A percentile compares a stretch with the other conserved stretches of the same genome.
Evolutionary conservation across 257 asterid genomes (phyloP).

Genomic region (Voacanga thouarsii): DNA sequence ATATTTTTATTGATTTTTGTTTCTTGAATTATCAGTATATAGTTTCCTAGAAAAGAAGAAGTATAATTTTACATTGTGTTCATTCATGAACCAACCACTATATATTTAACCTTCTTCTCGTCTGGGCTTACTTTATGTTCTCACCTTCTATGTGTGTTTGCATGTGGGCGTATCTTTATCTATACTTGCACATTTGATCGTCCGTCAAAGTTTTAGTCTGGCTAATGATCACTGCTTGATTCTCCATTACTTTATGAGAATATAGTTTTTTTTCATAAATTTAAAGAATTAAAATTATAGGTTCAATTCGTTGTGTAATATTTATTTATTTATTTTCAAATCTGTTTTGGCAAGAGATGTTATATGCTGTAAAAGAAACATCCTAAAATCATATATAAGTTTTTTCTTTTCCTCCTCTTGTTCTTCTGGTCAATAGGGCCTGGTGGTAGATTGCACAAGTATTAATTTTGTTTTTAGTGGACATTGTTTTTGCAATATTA

Average conservation of each 20-base stretch:
- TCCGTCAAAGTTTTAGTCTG: constrained; percentile 8
- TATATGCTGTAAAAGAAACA: background rate
- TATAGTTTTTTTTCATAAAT: too few species aligned
- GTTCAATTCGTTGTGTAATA: background rate
- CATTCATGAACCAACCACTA: too few species aligned
- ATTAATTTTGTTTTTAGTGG: background rate
- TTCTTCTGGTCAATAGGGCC: too few species aligned
- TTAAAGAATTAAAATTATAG: too few species aligned
- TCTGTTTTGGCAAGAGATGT: background rate
- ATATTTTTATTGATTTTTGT: too few species aligned
- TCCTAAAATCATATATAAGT: background rate
- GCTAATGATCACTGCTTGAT: too few species aligned
- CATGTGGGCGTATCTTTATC: constrained; percentile 22
- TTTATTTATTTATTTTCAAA: background rate
- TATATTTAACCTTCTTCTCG: constrained; percentile 16
- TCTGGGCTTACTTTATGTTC: background rate
- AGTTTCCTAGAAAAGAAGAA: too few species aligned
- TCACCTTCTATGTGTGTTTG: constrained; percentile 8
- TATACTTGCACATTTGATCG: constrained; percentile 17
- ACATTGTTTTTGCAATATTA: background rate
- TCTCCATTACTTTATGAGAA: too few species aligned
- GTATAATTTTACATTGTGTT: too few species aligned
- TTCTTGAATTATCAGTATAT: too few species aligned
- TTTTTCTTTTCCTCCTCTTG: too few species aligned
- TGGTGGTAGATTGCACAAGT: background rate